Evolutionary conservation across 2,329 filamentous ascomycete species (phyloP).

Genomic region (Fusarium incarnatum): DNA sequence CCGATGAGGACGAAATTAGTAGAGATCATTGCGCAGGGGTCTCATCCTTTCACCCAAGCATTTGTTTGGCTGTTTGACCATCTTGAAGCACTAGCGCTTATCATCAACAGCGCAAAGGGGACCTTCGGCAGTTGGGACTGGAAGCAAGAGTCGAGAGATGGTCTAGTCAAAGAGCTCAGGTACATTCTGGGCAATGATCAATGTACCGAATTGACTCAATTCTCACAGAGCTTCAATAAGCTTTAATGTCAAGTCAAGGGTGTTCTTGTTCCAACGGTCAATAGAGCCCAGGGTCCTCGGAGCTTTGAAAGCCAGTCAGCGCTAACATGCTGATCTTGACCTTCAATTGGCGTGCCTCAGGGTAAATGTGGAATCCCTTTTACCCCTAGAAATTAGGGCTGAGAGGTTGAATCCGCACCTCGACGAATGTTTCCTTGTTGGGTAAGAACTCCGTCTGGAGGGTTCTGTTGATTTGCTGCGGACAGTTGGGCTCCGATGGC

Average conservation of each 20-base stretch:
- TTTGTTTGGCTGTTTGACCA: neutral
- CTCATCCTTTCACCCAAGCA: neutral
- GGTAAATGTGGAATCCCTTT: neutral
- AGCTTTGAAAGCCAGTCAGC: neutral
- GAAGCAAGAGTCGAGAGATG: neutral
- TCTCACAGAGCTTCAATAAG: neutral
- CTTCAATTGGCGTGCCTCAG: neutral
- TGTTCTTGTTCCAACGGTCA: neutral
- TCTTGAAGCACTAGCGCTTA: slow-evolving; percentile 23
- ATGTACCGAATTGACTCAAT: neutral
- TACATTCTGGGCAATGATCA: neutral
- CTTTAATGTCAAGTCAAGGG: neutral
- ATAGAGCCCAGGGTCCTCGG: neutral
- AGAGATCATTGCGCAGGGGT: slow-evolving; percentile 13
- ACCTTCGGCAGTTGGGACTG: neutral
- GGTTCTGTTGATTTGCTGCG: neutral
- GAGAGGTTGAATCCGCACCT: neutral
- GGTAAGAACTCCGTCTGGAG: neutral
- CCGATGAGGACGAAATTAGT: slow-evolving; percentile 7
- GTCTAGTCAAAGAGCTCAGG: neutral
- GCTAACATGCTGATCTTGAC: neutral
- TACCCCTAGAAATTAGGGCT: slow-evolving; percentile 13
- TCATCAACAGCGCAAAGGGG: neutral
- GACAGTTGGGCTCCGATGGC: neutral
- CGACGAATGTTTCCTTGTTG: neutral